phyloP scores from a whole-genome alignment of 352 stramenopile genomes.

The Globisporangium acanthophoron region DNA sequence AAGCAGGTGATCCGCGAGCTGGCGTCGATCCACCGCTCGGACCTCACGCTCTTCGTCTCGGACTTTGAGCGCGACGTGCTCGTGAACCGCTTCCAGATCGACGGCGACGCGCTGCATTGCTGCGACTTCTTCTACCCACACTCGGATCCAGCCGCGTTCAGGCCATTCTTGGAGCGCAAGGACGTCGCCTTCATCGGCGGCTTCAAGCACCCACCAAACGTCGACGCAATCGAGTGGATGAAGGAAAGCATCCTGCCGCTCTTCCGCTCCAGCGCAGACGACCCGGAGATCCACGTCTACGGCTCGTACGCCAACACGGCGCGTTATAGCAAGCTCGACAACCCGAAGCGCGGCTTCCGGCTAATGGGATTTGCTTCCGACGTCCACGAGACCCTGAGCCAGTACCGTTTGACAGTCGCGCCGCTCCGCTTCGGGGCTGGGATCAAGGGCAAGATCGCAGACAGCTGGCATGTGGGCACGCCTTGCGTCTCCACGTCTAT shows the following conservation, averaged over 20 bases:
- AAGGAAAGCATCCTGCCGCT: slow-evolving; percentile 60
- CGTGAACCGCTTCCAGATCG: slow-evolving; percentile 54
- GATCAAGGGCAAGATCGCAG: slow-evolving; percentile 94
- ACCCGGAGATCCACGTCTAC: slow-evolving; percentile 80
- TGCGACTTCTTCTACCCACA: slow-evolving; percentile 72
- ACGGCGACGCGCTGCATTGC: slow-evolving; percentile 29
- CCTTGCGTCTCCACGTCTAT: slow-evolving; percentile 89
- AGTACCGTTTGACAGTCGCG: slow-evolving; percentile 78
- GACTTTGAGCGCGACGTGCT: slow-evolving; percentile 59
- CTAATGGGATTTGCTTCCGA: slow-evolving; percentile 81
- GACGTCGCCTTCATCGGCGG: slow-evolving; percentile 89
- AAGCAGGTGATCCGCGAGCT: slow-evolving; percentile 72
- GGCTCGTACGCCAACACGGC: slow-evolving; percentile 65
- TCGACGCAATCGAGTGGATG: slow-evolving; percentile 85
- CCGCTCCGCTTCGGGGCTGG: slow-evolving; percentile 91
- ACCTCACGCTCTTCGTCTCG: slow-evolving; percentile 74
- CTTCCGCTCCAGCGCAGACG: slow-evolving; percentile 34
- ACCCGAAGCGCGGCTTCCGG: slow-evolving; percentile 38
- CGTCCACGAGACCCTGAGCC: slow-evolving; percentile 60
- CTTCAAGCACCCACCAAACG: slow-evolving; percentile 91
- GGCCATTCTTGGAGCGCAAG: slow-evolving; percentile 25
- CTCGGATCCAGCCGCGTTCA: slow-evolving; percentile 14
- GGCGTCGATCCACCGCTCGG: slow-evolving; percentile 67
- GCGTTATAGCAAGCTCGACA: slow-evolving; percentile 45
- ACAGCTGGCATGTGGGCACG: slow-evolving; percentile 89